Evolutionary conservation across 371 early-diverging fungal genomes (phyloP), one percentile per base, ranked within the genome.

Genomic region (Zancudomyces culisetae): DNA sequence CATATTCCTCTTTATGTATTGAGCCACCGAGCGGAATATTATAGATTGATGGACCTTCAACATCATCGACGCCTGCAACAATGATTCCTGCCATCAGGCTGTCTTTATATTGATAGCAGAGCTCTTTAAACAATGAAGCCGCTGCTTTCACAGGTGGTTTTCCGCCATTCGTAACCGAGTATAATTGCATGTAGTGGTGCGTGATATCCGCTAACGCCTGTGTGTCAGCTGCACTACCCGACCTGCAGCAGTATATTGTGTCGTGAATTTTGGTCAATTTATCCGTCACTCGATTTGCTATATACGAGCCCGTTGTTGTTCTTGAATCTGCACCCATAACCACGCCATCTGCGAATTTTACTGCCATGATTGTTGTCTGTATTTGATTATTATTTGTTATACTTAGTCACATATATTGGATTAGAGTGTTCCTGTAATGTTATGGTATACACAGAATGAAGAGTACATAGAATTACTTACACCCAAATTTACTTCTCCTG

Each of bases 341-440:
- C 35, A 99, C 95, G 28, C 99, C 99, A 59, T 84, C 90, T 30
- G 80, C 74, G 65, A 80, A 98, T 60, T 80, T 75, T 46, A 95
- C 91, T 27, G 99, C 99, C 91, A 99, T 96, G 69, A 98, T 98
- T 55, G 99, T 94, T 46, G 99, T 99, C 92, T 91, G 74, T 8
- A 22, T 8, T 43, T n/a, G n/a, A n/a, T n/a, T n/a, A n/a, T n/a
- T n/a, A n/a, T n/a, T n/a, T n/a, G n/a, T n/a, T n/a, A n/a, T n/a
- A n/a, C n/a, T n/a, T n/a, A n/a, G n/a, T n/a, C n/a, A n/a, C n/a
- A n/a, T n/a, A n/a, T n/a, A n/a, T n/a, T n/a, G n/a, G n/a, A n/a
- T n/a, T n/a, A n/a, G n/a, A n/a, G n/a, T n/a, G n/a, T n/a, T n/a
- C n/a, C n/a, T n/a, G n/a, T n/a, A n/a, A n/a, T n/a, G n/a, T n/a